Percentiles rank a stretch among this genome's conserved stretches.
Evolutionary conservation across 495 filamentous ascomycete species (phyloP).

Genomic region (Aspergillus nidulans): DNA sequence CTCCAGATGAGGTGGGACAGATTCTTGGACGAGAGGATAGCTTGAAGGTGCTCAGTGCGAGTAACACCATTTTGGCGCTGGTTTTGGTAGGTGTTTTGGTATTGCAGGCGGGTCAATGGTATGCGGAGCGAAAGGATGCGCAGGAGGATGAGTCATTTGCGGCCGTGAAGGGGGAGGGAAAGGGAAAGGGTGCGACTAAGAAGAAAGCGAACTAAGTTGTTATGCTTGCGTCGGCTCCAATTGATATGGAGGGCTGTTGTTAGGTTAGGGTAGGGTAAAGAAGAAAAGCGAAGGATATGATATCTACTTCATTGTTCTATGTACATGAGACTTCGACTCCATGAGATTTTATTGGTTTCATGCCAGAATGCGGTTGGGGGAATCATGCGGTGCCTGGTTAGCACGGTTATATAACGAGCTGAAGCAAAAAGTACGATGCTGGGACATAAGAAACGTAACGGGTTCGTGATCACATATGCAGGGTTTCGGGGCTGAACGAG

Average conservation of each 20-base stretch:
- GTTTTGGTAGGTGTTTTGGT: conserved; percentile 87
- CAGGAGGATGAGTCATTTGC: conserved; percentile 65
- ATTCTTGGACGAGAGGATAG: conserved; percentile 74
- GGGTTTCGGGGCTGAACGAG: conserved; percentile 38
- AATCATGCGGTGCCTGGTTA: conserved; percentile 9
- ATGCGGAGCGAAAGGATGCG: conserved; percentile 87
- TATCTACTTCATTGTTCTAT: conserved; percentile 15
- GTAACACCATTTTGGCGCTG: conserved; percentile 89
- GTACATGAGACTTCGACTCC: conserved; percentile 17
- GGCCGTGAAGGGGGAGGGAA: conserved; percentile 1
- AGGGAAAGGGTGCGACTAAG: conserved; percentile 3
- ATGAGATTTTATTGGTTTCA: conserved; percentile 10
- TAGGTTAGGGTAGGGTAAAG: background rate
- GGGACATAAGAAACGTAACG: conserved; percentile 1
- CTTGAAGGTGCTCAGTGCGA: conserved; percentile 86
- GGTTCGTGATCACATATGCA: conserved; percentile 14
- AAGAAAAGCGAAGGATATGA: background rate
- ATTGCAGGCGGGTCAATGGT: conserved; percentile 97
- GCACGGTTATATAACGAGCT: conserved; percentile 3
- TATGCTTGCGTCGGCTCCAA: background rate
- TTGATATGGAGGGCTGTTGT: background rate
- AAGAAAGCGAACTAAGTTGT: conserved; percentile 13
- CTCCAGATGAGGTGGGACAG: conserved; percentile 16
- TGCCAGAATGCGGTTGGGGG: conserved; percentile 13
- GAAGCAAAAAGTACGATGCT: background rate